Evolutionary conservation across 2,329 filamentous ascomycete species (phyloP).

Genomic region (Ophiocordyceps sinensis): DNA sequence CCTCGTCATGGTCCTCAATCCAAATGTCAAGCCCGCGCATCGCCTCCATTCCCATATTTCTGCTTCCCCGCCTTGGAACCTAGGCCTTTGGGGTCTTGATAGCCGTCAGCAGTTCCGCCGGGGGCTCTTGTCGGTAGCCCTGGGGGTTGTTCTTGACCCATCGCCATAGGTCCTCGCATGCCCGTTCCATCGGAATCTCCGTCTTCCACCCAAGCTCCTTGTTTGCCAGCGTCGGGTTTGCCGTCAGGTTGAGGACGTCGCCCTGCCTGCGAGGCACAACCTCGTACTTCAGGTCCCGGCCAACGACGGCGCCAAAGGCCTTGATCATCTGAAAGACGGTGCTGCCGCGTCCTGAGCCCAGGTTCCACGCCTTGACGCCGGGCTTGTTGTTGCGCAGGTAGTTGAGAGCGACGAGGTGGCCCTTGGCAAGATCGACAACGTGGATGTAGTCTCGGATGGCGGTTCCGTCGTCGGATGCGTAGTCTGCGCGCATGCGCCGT

Average conservation of each 20-base stretch:
- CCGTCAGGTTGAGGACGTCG: constrained; percentile 88
- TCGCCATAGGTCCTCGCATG: constrained; percentile 86
- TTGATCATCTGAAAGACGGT: constrained; percentile 97
- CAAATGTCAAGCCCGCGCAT: background rate
- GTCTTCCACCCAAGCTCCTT: constrained; percentile 87
- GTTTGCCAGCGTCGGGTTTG: constrained; percentile 78
- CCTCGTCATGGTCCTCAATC: background rate
- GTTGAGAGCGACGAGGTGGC: constrained; percentile 80
- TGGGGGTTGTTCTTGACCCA: constrained; percentile 97
- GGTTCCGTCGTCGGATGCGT: constrained; percentile 77
- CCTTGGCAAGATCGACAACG: constrained; percentile 75
- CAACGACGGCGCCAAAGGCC: constrained; percentile 78
- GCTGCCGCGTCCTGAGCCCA: constrained; percentile 86
- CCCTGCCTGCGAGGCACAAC: constrained; percentile 70
- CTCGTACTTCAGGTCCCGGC: constrained; percentile 73
- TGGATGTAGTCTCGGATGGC: constrained; percentile 98
- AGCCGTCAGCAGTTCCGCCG: constrained; percentile 59
- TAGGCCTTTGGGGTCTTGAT: constrained; percentile 26
- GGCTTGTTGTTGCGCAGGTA: constrained; percentile 74
- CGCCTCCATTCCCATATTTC: background rate
- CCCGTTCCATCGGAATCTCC: constrained; percentile 77
- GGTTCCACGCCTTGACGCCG: constrained; percentile 89
- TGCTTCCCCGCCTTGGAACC: background rate
- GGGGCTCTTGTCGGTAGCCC: constrained; percentile 87
- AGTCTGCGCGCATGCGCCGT: constrained; percentile 43